A percentile compares a stretch with the other conserved stretches of the same genome.
These are phyloP conservation scores for Bacidia rubella DNA, from an alignment of 495 filamentous ascomycete genomes.

Conservation along the genomic window DNA sequence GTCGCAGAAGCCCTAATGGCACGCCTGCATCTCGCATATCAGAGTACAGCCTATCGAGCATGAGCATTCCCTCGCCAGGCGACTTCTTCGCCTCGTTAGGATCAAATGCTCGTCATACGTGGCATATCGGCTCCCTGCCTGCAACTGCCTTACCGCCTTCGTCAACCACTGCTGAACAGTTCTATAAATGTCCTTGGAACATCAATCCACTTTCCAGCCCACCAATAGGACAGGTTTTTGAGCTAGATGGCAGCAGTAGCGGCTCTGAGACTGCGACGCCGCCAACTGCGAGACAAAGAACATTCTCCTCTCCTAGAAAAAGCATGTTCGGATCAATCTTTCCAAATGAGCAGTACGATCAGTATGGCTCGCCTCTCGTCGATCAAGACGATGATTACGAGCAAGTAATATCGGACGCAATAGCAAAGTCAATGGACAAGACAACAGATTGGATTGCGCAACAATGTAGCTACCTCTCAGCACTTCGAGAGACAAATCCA, in stretches of 20 bases:
- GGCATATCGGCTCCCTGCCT: slow-evolving; percentile 36
- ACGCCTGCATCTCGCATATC: slow-evolving; percentile 37
- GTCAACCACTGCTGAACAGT: slow-evolving; percentile 67
- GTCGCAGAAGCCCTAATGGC: slow-evolving; percentile 29
- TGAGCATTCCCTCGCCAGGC: slow-evolving; percentile 79
- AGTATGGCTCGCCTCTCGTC: slow-evolving; percentile 22
- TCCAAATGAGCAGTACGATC: neutral
- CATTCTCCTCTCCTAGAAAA: neutral
- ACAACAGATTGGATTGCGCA: slow-evolving; percentile 71
- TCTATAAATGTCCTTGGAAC: slow-evolving; percentile 70
- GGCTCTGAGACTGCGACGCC: slow-evolving; percentile 37
- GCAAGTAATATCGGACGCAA: slow-evolving; percentile 47
- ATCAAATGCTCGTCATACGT: slow-evolving; percentile 59
- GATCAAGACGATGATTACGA: slow-evolving; percentile 62
- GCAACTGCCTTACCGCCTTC: slow-evolving; percentile 43
- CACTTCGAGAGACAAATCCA: slow-evolving; percentile 52
- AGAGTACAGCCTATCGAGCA: slow-evolving; percentile 45
- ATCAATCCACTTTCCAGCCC: slow-evolving; percentile 21
- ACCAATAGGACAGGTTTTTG: slow-evolving; percentile 53
- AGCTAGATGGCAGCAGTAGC: slow-evolving; percentile 37
- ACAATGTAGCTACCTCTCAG: slow-evolving; percentile 63
- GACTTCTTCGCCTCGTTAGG: slow-evolving; percentile 81
- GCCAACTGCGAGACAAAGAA: slow-evolving; percentile 45
- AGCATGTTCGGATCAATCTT: neutral
- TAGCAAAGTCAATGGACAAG: slow-evolving; percentile 57